Conservation (phyloP, 352 stramenopile genomes). For the Globisporangium takayamanum region DNA sequence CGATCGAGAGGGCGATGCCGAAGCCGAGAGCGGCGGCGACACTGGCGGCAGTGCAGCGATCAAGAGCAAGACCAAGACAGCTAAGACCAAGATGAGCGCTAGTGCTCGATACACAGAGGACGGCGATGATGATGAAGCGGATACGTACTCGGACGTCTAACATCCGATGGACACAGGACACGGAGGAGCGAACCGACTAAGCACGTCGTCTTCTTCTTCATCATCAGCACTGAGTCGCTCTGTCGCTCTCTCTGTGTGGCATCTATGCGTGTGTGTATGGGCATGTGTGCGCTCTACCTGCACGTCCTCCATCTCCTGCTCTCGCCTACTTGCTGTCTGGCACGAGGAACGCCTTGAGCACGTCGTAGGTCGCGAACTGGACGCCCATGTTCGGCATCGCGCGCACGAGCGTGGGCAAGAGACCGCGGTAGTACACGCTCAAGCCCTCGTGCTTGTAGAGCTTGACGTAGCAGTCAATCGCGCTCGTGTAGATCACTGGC, state of each 20-base stretch:
- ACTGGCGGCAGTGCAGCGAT: not conserved
- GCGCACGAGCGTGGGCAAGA: conserved; percentile 74
- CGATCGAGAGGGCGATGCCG: conserved; percentile 13
- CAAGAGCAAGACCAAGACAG: not conserved
- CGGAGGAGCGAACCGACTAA: not conserved
- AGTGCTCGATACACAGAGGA: conserved; percentile 1
- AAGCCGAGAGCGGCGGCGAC: not conserved
- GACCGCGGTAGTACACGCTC: conserved; percentile 64
- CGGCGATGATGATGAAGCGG: conserved; percentile 9
- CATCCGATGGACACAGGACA: not conserved
- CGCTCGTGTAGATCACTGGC: conserved; percentile 56
- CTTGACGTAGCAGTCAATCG: conserved; percentile 71
- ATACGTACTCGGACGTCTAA: conserved; percentile 8
- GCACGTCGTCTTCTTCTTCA: not conserved
- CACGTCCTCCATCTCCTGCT: too few species aligned
- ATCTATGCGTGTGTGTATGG: too few species aligned
- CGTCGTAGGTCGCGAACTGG: conserved; percentile 84
- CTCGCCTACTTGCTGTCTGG: conserved; percentile 6
- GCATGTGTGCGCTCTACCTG: too few species aligned
- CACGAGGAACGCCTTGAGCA: conserved; percentile 45
- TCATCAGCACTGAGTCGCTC: too few species aligned
- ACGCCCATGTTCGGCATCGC: conserved; percentile 85
- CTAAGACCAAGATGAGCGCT: conserved; percentile 1
- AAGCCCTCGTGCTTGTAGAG: conserved; percentile 58
- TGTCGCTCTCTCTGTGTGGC: too few species aligned